Base-by-base conservation (phyloP, 2,329 filamentous ascomycete genomes). In the Tolypocladium ovalisporum region DNA sequence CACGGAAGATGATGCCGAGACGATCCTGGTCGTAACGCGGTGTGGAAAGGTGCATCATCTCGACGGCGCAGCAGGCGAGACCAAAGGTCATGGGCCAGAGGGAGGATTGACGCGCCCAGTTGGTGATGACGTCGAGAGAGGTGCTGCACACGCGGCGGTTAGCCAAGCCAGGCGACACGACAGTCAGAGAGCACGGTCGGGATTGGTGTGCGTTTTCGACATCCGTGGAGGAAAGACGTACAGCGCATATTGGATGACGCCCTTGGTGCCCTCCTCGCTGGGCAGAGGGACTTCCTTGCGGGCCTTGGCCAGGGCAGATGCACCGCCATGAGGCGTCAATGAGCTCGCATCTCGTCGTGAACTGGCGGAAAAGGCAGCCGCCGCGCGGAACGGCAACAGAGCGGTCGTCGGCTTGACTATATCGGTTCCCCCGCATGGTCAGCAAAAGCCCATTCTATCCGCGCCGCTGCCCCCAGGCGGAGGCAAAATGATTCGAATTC, bases 31-130 rank as follows among this genome's bases (percentile, higher is more conserved):
- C 90, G 82, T 95, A 94, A 39, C 90, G 87, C 17, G 90, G 90
- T 60, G 89, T 90, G 36, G 89, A 94, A 24, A 90, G 79, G 71
- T 92, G 88, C 90, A 95, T 95, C 90, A 95, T 95, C 72, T 95
- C 90, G 69, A 95, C 76, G 73, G 88, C 89, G 73, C 90, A 95
- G 81, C 90, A 95, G 67, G 90, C 90, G 54, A 94, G 86, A 55
- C 87, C 90, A 71, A 95, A 95, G 54, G 88, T 91, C 81, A 95
- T 86, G 64, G 90, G 90, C 90, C 90, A 95, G 55, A 94, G 79
- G 19, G 90, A 95, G 57, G 86, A 84, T 75, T 94, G 88, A 54
- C 90, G 85, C 40, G 84, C 87, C 90, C 90, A 95, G 77, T 92
- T 93, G 73, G 87, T 77, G 61, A 94, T 80, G 67, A 87, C 80